Evolutionary conservation across 1,284 basidiomycete species (phyloP).

Genomic region (Cryptococcus sp.): DNA sequence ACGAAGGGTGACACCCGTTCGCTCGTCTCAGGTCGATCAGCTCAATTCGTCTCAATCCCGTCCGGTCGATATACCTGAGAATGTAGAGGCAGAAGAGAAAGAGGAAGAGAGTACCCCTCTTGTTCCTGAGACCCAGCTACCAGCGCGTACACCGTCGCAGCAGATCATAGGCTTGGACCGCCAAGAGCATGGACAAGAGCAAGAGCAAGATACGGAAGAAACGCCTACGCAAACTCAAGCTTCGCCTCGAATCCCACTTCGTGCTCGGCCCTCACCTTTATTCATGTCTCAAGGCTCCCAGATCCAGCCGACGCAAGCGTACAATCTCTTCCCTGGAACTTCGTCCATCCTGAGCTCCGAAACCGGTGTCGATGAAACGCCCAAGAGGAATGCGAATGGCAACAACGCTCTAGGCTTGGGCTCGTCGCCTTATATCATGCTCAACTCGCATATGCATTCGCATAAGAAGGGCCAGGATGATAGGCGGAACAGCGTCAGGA

Average conservation of each 20-base stretch:
- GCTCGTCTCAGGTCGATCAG: conserved; percentile 17
- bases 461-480: background rate
- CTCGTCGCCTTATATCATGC: conserved; percentile 1
- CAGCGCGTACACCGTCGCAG: background rate
- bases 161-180: background rate
- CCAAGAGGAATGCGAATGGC: background rate
- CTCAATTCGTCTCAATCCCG: conserved; percentile 17
- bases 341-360: conserved; percentile 20
- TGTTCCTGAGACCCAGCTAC: background rate
- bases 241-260: conserved; percentile 4
- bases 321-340: conserved; percentile 23
- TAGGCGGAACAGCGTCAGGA: conserved; percentile 5
- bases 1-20: conserved; percentile 3
- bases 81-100: conserved; percentile 8
- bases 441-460: background rate
- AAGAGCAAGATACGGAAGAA: background rate
- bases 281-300: conserved; percentile 37
- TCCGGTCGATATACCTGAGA: conserved; percentile 6
- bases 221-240: conserved; percentile 12
- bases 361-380: conserved; percentile 15
- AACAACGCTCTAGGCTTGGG: background rate
- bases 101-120: background rate
- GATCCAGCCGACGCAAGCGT: conserved; percentile 30
- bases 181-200: background rate
- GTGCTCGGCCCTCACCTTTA: conserved; percentile 17